Percentiles rank a stretch among this genome's conserved stretches.
Evolutionary conservation across 2,329 filamentous ascomycete species (phyloP).

Genomic region (Trichoderma polysporum): DNA sequence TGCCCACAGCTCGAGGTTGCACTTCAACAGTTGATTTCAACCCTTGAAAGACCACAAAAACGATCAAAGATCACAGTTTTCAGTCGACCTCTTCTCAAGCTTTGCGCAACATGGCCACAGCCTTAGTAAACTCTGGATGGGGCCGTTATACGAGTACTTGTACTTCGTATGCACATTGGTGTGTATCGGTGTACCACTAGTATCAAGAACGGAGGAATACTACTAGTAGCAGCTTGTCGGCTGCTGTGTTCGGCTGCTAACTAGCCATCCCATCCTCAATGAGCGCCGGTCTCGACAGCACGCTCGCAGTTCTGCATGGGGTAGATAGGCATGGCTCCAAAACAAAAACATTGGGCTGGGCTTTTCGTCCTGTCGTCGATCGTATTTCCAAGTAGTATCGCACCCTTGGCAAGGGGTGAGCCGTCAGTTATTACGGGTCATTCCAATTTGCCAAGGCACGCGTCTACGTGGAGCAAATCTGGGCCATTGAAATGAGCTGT

Average conservation of each 20-base stretch:
- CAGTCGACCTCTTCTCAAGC: background rate
- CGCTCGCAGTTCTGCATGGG: background rate
- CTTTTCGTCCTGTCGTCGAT: constrained; percentile 2
- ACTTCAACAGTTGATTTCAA: background rate
- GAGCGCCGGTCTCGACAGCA: background rate
- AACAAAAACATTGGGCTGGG: background rate
- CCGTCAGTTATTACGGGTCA: background rate
- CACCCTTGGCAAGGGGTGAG: background rate
- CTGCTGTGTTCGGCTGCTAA: background rate
- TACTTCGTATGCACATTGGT: background rate
- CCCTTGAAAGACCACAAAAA: background rate
- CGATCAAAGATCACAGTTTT: background rate
- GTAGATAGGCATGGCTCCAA: background rate
- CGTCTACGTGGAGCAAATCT: constrained; percentile 12
- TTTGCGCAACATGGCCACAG: background rate
- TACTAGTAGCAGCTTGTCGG: background rate
- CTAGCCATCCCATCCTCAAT: background rate
- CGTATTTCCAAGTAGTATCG: background rate
- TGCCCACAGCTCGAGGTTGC: background rate
- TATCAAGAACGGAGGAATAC: background rate
- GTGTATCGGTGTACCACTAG: constrained; percentile 2
- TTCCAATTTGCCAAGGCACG: constrained; percentile 3
- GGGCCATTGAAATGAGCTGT: constrained; percentile 14
- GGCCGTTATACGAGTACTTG: background rate
- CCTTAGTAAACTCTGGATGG: background rate